Base-by-base conservation (phyloP, 1,139 yeast genomes). In the Saccharomyces hybrid region DNA sequence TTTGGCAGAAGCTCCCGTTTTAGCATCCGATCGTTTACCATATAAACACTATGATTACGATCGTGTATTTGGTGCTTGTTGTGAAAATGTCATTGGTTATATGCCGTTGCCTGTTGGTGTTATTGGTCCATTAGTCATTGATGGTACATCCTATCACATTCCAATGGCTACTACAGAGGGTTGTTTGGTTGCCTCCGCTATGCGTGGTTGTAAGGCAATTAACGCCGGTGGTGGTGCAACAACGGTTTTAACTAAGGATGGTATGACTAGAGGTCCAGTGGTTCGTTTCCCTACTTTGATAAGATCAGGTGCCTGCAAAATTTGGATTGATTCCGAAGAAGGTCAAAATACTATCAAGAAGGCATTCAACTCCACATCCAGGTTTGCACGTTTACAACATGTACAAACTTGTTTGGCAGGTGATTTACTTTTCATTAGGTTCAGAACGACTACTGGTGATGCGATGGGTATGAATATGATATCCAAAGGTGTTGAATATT, bases 401-500 rank as follows among this genome's bases (percentile, higher is more conserved):
- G 78, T 91, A 62, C 88, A 90, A 72, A 89, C 98, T 29, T 96
- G 98, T 1, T 76, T 93, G 71, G 99, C 99, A n/a, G 99, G 99
- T 47, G 87, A 88, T 53, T 77, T 87, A 62, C 77, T 95, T 65
- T 93, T 81, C 68, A 86, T 95, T 64, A 83, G 99, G 66, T 93
- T 93, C 77, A 83, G 91, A 70, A 93, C 99, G 28, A 90, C 96
- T 47, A 93, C 99, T 38, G 99, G 99, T 72, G 99, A 93, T 76
- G 99, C 99, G 19, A 93, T 93, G 99, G 99, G 99, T 62, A 93
- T 93, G 99, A 93, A 93, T 71, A 95, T 93, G 99, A 95, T 93
- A 62, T 93, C 99, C 32, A 93, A 93, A 74, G 99, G 99, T 71
- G 97, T 89, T 53, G 99, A 95, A 71, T 78, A 77, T 70, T 82